Evolutionary conservation across 192 early-diverging fungal genomes (phyloP), one percentile per base, ranked within the genome.

Genomic region (Jimgerdemannia flammicorona): DNA sequence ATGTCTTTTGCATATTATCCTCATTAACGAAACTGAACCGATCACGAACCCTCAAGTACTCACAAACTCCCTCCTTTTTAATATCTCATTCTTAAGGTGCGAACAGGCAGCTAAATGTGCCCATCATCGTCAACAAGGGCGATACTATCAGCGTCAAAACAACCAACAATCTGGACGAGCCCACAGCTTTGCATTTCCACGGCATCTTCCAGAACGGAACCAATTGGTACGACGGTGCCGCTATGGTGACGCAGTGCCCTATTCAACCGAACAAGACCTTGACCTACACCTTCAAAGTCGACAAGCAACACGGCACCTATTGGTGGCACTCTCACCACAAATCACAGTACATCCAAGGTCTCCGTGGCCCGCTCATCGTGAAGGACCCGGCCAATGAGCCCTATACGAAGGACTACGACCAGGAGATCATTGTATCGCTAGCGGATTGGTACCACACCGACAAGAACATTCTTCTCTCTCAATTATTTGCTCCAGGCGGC

Each of bases 261-360:
- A 95, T 96, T 71, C 91, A 94, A 14, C 82, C 88, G 1, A 88
- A 89, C n/a, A 75, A 74, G n/a, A 89, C 84, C 73, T 90, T 93
- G 75, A 93, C 92, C 4, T 96, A 96, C 80, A 84, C 81, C 6
- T 91, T 92, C 72, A 82, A 81, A 9, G 83, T 92, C 67, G 73
- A 75, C 74, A 73, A 73, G n/a, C 93, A 96, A 75, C 86, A 87
- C 59, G 87, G 85, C 40, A 84, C 82, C 72, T 84, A 84, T 59
- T 88, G 87, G 87, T 81, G 79, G 49, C 87, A 88, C 69, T 78
- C 79, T 44, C 87, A 88, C 63, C 49, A 14, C 2, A 71, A 76
- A 43, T 75, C 73, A 59, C 82, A 83, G 80, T 85, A 79, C 59
- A 69, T 78, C 67, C 82, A 85, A 74, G 84, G 84, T 73, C 49